Evolutionary conservation across 2,329 filamentous ascomycete species (phyloP).

Genomic region (Bertia moriformis): DNA sequence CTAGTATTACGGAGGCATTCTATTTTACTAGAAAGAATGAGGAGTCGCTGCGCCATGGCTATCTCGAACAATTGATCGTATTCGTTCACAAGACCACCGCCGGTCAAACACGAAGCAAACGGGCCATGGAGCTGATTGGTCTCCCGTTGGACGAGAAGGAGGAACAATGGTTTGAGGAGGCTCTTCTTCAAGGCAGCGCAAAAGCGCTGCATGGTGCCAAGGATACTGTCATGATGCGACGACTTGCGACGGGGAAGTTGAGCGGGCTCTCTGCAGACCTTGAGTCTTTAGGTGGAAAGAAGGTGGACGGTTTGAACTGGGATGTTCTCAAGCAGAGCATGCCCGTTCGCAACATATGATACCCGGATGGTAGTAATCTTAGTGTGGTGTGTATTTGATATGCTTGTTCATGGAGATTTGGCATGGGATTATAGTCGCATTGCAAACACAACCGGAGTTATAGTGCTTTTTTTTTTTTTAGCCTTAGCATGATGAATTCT

Average conservation of each 20-base stretch:
- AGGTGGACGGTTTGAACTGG: slow-evolving; percentile 28
- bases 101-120: slow-evolving; percentile 27
- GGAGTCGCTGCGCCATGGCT: slow-evolving; percentile 40
- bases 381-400: no score
- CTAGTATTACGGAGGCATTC: slow-evolving; percentile 59
- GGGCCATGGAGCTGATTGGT: slow-evolving; percentile 56
- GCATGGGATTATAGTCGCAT: no score
- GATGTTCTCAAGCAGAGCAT: slow-evolving; percentile 17
- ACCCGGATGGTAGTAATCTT: no score
- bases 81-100: slow-evolving; percentile 32
- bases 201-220: slow-evolving; percentile 48
- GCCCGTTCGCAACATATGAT: no score
- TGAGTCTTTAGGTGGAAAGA: slow-evolving; percentile 28
- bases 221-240: slow-evolving; percentile 62
- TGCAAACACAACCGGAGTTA: no score
- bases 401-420: no score
- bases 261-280: slow-evolving; percentile 11
- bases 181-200: slow-evolving; percentile 49
- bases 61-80: slow-evolving; percentile 53
- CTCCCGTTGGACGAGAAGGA: slow-evolving; percentile 59
- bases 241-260: slow-evolving; percentile 48
- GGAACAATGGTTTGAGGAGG: slow-evolving; percentile 61
- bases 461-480: no score
- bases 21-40: slow-evolving; percentile 56
- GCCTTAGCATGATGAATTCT: no score